Percentiles rank a stretch among this genome's conserved stretches.
Evolutionary conservation across 352 stramenopile species (phyloP).

Genomic region (Pythium oligandrum): DNA sequence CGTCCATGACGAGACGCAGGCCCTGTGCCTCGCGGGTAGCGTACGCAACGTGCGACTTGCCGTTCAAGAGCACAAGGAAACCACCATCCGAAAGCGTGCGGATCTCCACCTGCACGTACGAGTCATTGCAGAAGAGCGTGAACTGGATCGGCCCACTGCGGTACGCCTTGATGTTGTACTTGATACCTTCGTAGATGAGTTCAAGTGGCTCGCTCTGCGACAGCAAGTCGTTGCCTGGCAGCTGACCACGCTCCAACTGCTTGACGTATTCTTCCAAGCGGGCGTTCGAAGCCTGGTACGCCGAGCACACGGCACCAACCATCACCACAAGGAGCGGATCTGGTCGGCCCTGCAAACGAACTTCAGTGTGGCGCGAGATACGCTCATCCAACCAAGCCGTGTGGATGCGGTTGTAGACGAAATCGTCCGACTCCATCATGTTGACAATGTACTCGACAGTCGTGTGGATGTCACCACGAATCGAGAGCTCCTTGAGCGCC

Average conservation of each 20-base stretch:
- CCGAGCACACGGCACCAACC: conserved; percentile 83
- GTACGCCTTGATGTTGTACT: conserved; percentile 95
- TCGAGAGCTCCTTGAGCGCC: conserved; percentile 98
- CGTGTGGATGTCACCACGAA: conserved; percentile 99
- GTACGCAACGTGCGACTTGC: conserved; percentile 97
- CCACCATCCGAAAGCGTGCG: conserved; percentile 96
- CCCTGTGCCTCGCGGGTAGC: conserved; percentile 88
- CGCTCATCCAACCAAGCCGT: conserved; percentile 98
- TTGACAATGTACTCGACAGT: conserved; percentile 99
- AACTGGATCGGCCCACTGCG: conserved; percentile 91
- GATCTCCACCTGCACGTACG: conserved; percentile 92
- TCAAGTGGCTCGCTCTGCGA: conserved; percentile 86
- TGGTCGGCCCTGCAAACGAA: conserved; percentile 75
- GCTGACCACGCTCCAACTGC: conserved; percentile 88
- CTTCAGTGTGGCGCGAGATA: conserved; percentile 92
- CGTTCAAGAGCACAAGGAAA: conserved; percentile 96
- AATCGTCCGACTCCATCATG: conserved; percentile 99
- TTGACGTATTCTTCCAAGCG: conserved; percentile 76
- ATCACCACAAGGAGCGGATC: conserved; percentile 86
- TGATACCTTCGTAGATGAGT: conserved; percentile 98
- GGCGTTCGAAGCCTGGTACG: conserved; percentile 73
- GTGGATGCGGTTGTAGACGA: conserved; percentile 98
- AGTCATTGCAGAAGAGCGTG: conserved; percentile 86
- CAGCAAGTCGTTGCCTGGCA: conserved; percentile 89
- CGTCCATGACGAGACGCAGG: conserved; percentile 92